Percentiles rank a stretch among this genome's conserved stretches.
These are phyloP conservation scores for Mariannaea sp. DNA, from an alignment of 2,329 filamentous ascomycete genomes.

Conservation along the genomic window DNA sequence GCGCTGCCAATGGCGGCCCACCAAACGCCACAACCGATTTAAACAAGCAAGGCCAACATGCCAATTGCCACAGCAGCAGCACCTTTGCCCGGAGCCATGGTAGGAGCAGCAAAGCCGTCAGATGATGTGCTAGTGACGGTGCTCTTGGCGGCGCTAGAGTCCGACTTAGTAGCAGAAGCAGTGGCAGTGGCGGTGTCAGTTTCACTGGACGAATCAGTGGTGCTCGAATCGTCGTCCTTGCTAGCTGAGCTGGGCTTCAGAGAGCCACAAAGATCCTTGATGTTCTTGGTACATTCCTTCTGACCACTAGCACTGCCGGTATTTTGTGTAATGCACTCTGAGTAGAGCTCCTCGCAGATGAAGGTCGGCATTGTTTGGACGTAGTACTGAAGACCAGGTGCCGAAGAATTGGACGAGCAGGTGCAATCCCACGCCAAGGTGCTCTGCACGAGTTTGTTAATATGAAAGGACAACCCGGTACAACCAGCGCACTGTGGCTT, in stretches of 20 bases:
- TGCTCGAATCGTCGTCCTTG: slow-evolving; percentile 33
- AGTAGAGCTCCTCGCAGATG: slow-evolving; percentile 56
- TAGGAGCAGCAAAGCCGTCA: slow-evolving; percentile 45
- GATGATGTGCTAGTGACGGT: slow-evolving; percentile 44
- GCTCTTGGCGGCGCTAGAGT: slow-evolving; percentile 25
- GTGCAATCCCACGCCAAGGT: slow-evolving; percentile 55
- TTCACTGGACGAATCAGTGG: slow-evolving; percentile 35
- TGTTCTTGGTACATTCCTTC: slow-evolving; percentile 54
- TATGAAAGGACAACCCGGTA: not conserved
- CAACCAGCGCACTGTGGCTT: not conserved
- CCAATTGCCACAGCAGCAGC: slow-evolving; percentile 54
- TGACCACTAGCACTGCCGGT: slow-evolving; percentile 50
- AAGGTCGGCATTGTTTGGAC: slow-evolving; percentile 57
- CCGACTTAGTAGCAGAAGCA: slow-evolving; percentile 27
- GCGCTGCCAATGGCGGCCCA: slow-evolving; percentile 25
- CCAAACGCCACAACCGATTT: slow-evolving; percentile 33
- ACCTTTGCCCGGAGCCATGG: slow-evolving; percentile 52
- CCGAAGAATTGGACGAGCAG: slow-evolving; percentile 53
- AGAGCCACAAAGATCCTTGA: slow-evolving; percentile 53
- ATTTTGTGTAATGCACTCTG: slow-evolving; percentile 52
- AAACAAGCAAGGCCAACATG: slow-evolving; percentile 58
- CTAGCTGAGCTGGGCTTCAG: slow-evolving; percentile 35
- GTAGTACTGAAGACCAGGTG: slow-evolving; percentile 59
- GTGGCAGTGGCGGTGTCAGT: slow-evolving; percentile 33
- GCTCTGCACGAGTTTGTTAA: slow-evolving; percentile 36